phyloP scores from a whole-genome alignment of 2,329 filamentous ascomycete genomes.

The Sclerotinia sclerotiorum region DNA sequence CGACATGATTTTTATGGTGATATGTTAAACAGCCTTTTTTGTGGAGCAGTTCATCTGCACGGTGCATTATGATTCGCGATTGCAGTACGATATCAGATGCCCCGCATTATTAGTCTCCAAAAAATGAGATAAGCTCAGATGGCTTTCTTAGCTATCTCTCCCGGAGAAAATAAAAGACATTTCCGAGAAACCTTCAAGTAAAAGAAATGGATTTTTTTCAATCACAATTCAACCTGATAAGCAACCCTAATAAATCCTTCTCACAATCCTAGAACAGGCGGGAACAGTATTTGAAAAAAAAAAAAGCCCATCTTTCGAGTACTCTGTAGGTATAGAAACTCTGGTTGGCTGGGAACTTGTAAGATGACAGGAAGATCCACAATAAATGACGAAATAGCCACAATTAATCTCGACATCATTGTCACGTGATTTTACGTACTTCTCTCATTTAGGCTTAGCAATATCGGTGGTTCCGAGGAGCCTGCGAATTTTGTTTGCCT shows the following conservation, averaged over 20 bases:
- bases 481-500: neutral
- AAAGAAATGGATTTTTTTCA: neutral
- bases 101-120: neutral
- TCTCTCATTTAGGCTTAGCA: neutral
- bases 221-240: neutral
- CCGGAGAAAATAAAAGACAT: neutral
- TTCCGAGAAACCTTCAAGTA: neutral
- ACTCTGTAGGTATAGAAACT: neutral
- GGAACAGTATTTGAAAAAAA: neutral
- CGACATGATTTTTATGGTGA: neutral
- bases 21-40: neutral
- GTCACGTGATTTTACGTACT: neutral
- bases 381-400: slow-evolving; percentile 8
- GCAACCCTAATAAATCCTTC: neutral
- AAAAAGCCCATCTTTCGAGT: neutral
- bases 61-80: neutral
- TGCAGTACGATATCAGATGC: neutral
- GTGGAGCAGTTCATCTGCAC: neutral
- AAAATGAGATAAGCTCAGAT: neutral
- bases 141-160: neutral
- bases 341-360: neutral
- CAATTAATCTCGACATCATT: neutral
- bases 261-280: neutral
- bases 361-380: neutral
- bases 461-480: neutral